Base-by-base conservation (phyloP, 2,329 filamentous ascomycete genomes). In the Trichothecium sympodiale region DNA sequence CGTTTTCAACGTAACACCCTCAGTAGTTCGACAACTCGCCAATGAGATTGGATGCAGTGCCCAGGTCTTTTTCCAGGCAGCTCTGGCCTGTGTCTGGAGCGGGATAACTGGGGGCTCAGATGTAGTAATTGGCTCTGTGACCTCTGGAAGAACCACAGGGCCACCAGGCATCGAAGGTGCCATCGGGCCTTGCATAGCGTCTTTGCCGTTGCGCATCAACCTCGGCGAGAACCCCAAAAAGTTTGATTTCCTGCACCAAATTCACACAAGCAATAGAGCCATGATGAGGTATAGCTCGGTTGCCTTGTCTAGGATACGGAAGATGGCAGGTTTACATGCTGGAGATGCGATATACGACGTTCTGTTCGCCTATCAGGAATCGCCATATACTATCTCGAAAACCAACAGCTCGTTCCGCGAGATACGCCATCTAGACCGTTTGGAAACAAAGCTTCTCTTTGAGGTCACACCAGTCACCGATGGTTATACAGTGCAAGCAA, bases 351-450 rank as follows among this genome's bases (percentile, higher is more conserved):
- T 94, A 0, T 94, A 89, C 45, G 83, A 94, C 45, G 69, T 79
- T 1, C 61, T 94, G 0, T 80, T 94, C 47, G 78, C 88, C 0
- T 95, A 88, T 66, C 88, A 95, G 47, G 80, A 94, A 49, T 82
- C 79, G 0, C 61, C 81, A 2, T 43, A 45, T 3, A 51, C 49
- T 57, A 62, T 49, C 60, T 46, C 46, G 47, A 42, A 17, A 34
- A 35, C 29, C 14, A 42, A 20, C 1, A 46, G 55, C 3, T 26
- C 52, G 3, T 61, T 89, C 0, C 54, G 49, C 8, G 64, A 86
- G 37, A 52, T 73, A 0, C 66, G 70, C 17, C 76, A 81, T 35
- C 55, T 68, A 5, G 88, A 95, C 50, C 72, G 74, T 16, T 62
- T 91, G 6, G 87, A 94, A 50, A 87, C 84, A 29, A 77, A 74